phyloP scores from a whole-genome alignment of 1,139 yeast genomes.

The Taphrina betulina region DNA sequence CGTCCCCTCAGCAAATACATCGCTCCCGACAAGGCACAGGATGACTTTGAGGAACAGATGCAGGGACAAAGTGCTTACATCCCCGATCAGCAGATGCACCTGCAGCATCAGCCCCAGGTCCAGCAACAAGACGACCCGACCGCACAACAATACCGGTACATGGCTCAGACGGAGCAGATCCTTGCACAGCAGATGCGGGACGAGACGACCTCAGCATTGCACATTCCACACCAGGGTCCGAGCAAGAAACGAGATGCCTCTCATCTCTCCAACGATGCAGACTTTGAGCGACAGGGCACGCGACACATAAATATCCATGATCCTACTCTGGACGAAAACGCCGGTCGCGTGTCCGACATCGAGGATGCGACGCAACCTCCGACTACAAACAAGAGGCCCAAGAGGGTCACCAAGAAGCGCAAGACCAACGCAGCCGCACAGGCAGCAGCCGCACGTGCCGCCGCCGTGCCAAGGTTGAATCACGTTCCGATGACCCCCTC shows the following conservation, averaged over 20 bases:
- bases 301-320: slow-evolving; percentile 17
- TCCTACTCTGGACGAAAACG: slow-evolving; percentile 14
- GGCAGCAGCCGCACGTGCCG: slow-evolving; percentile 16
- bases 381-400: background rate
- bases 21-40: background rate
- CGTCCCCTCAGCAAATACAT: slow-evolving; percentile 11
- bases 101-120: slow-evolving; percentile 7
- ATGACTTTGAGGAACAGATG: slow-evolving; percentile 16
- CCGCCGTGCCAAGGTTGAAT: background rate
- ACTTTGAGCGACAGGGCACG: background rate
- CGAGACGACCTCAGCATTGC: background rate
- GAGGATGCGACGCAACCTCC: slow-evolving; percentile 10
- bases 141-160: background rate
- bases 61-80: background rate
- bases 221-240: slow-evolving; percentile 1
- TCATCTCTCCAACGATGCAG: background rate
- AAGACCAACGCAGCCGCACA: slow-evolving; percentile 23
- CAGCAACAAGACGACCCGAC: background rate
- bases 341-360: slow-evolving; percentile 17
- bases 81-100: slow-evolving; percentile 1
- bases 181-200: slow-evolving; percentile 12
- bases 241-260: background rate
- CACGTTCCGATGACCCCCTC: slow-evolving; percentile 4
- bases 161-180: slow-evolving; percentile 6
- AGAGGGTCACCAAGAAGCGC: slow-evolving; percentile 2